A percentile compares a stretch with the other conserved stretches of the same genome.
phyloP scores from a whole-genome alignment of 306 rosid genomes.

The Cucurbita argyrosperma region DNA sequence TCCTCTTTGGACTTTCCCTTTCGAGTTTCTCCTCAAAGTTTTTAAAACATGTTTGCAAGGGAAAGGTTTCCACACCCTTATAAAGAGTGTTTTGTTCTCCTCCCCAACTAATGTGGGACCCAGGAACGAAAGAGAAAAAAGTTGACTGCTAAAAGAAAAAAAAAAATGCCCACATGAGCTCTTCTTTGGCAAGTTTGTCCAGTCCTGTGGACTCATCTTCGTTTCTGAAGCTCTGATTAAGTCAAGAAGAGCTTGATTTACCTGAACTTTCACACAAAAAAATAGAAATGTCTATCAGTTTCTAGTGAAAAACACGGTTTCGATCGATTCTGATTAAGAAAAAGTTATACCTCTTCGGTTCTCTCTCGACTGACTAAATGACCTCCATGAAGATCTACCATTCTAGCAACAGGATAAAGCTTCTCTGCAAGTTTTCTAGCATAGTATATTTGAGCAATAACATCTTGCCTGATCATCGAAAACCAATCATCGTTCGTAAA shows the following conservation, averaged over 20 bases:
- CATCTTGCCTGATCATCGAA: conserved; percentile 47
- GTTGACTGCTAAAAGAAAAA: background rate
- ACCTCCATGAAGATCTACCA: conserved; percentile 92
- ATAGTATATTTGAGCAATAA: conserved; percentile 67
- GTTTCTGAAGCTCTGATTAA: conserved; percentile 55
- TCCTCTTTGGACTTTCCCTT: too few species aligned
- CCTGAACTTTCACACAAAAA: conserved; percentile 29
- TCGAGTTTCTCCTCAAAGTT: too few species aligned
- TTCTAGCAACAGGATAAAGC: conserved; percentile 70
- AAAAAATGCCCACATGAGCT: conserved; percentile 35
- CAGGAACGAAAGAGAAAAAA: background rate
- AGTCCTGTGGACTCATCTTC: conserved; percentile 46
- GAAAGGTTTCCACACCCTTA: too few species aligned
- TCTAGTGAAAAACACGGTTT: background rate
- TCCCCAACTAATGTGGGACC: too few species aligned
- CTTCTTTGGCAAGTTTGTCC: conserved; percentile 57
- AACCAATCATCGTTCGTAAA: conserved; percentile 2
- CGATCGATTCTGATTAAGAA: background rate
- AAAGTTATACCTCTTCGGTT: conserved; percentile 58
- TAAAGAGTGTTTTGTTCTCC: too few species aligned
- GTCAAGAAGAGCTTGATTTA: conserved; percentile 68
- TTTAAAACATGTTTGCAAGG: too few species aligned
- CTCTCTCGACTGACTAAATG: conserved; percentile 93
- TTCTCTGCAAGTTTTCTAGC: conserved; percentile 74
- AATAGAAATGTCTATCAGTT: background rate